Evolutionary conservation across 2,329 filamentous ascomycete species (phyloP).

Genomic region (Pyricularia sp.): DNA sequence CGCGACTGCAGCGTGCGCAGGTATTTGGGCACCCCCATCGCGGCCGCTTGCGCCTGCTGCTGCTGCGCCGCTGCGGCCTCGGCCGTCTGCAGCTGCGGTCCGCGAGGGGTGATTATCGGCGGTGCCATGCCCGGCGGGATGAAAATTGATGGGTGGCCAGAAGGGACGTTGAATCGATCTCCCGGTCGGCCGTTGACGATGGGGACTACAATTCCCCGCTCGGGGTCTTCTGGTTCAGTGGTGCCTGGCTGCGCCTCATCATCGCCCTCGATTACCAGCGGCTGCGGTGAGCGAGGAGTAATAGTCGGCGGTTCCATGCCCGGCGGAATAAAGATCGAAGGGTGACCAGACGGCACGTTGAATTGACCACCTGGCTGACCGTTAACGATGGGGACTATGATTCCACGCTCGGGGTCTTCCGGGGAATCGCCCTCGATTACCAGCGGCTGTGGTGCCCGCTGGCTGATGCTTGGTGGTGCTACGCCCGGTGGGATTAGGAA

Average conservation of each 20-base stretch:
- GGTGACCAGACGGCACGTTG: not conserved
- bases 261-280: too few species aligned
- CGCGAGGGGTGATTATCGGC: not conserved
- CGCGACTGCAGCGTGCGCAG: constrained; percentile 27
- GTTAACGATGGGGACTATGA: constrained; percentile 8
- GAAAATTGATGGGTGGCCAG: not conserved
- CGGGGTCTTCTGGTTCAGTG: constrained; percentile 2
- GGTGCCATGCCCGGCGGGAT: not conserved
- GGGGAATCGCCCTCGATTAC: not conserved
- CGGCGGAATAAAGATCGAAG: not conserved
- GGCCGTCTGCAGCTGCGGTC: not conserved
- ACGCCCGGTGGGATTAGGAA: not conserved
- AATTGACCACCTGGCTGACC: not conserved
- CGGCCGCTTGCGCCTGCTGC: not conserved
- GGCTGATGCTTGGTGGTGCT: too few species aligned
- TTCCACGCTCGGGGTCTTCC: not conserved
- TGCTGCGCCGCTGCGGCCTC: not conserved
- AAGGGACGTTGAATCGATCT: not conserved
- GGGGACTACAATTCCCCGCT: constrained; percentile 3
- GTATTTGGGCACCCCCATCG: constrained; percentile 7
- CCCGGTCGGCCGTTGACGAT: constrained; percentile 7
- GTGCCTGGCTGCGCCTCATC: too few species aligned
- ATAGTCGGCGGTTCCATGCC: not conserved
- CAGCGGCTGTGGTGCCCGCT: not conserved
- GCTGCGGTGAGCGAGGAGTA: not conserved